These are phyloP conservation scores for Hamamelis virginiana DNA, from an alignment of 164 flowering plant genomes.

Conservation along the genomic window DNA sequence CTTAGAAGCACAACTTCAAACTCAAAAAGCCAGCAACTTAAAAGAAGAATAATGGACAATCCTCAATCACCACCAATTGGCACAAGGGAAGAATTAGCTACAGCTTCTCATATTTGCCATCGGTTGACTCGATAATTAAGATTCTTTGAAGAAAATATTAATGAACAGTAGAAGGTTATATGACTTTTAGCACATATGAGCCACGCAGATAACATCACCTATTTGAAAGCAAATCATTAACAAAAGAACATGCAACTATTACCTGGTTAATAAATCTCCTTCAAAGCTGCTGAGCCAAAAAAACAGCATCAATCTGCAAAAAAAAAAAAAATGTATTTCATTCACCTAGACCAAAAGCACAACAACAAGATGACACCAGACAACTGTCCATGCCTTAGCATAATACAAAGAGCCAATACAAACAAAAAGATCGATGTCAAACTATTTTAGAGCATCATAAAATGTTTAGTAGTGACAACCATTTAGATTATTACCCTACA, in stretches of 20 bases:
- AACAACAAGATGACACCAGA: not conserved
- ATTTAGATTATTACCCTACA: not conserved
- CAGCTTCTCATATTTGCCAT: too few species aligned
- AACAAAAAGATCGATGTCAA: not conserved
- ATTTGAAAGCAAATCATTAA: constrained; percentile 1
- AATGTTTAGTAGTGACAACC: not conserved
- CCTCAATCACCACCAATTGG: too few species aligned
- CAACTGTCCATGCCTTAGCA: not conserved
- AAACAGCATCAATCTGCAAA: constrained; percentile 62
- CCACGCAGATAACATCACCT: not conserved
- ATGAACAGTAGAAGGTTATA: not conserved
- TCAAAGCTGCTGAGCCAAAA: constrained; percentile 50
- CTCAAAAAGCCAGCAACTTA: too few species aligned
- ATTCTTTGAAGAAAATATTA: not conserved
- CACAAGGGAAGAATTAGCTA: too few species aligned
- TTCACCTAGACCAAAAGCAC: not conserved
- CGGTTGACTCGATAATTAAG: too few species aligned
- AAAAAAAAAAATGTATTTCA: not conserved
- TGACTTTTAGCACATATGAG: not conserved
- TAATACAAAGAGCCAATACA: not conserved
- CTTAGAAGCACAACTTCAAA: too few species aligned
- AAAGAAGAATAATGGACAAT: too few species aligned
- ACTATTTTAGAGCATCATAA: not conserved
- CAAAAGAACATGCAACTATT: constrained; percentile 1
- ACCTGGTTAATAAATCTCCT: constrained; percentile 63